phyloP scores from a whole-genome alignment of 345 rosid genomes.

The Pugionium cornutum region DNA sequence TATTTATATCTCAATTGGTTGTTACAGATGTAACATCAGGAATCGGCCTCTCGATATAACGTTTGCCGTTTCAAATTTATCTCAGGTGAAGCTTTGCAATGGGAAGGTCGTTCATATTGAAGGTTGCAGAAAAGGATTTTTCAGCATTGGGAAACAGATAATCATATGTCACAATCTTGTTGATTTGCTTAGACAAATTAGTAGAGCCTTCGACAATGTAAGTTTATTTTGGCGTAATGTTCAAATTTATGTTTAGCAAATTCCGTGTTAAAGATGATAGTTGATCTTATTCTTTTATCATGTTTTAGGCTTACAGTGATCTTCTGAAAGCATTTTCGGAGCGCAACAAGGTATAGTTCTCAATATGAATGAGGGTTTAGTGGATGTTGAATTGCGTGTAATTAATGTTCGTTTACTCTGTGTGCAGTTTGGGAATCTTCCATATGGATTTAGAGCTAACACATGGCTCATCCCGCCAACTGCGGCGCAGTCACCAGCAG shows the following conservation, averaged over 20 bases:
- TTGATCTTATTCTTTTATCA: conserved; percentile 21
- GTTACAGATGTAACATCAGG: no score
- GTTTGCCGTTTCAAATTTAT: conserved; percentile 24
- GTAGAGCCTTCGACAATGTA: conserved; percentile 90
- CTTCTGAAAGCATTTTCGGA: conserved; percentile 88
- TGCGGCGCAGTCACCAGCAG: conserved; percentile 70
- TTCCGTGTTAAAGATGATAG: background rate
- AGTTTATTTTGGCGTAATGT: conserved; percentile 22
- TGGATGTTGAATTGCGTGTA: conserved; percentile 3
- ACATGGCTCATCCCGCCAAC: conserved; percentile 92
- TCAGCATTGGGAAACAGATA: conserved; percentile 70
- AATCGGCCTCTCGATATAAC: background rate
- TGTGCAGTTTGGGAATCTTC: conserved; percentile 95
- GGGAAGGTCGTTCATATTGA: conserved; percentile 89
- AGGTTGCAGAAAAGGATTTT: conserved; percentile 83
- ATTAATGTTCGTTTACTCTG: conserved; percentile 11
- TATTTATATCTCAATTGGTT: background rate
- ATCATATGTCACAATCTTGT: conserved; percentile 81
- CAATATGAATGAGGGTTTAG: conserved; percentile 14
- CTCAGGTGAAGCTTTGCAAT: conserved; percentile 90
- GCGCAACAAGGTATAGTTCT: conserved; percentile 77
- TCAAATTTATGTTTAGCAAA: background rate
- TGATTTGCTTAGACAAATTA: conserved; percentile 86
- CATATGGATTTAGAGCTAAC: conserved; percentile 95
- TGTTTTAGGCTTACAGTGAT: conserved; percentile 72